Base-by-base conservation (phyloP, 2,329 filamentous ascomycete genomes). In the Aureobasidium uvarum region DNA sequence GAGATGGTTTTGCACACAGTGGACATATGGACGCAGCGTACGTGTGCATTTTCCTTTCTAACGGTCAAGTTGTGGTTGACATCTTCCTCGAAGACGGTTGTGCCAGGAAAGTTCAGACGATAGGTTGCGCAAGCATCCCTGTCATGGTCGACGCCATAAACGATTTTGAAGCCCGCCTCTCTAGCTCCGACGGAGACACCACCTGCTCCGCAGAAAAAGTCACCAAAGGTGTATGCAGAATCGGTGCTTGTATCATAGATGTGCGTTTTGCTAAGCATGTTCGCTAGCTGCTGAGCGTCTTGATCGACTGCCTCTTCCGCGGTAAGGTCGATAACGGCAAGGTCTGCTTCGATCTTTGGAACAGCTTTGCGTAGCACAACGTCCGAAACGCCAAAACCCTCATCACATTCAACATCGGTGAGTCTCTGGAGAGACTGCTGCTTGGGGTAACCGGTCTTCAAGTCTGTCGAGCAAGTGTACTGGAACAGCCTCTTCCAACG, bases 1-100 rank as follows among this genome's bases (percentile, higher is more conserved):
- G 90, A 93, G 73, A 88, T 93, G 2, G 83, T 85, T 69, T 94
- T 90, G 65, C 92, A 96, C 0, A 91, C 91, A 0, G 90, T 90
- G 0, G 89, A 92, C 0, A 92, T 76, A 68, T 96, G 91, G n/a
- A 25, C 39, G n/a, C 36, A 43, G n/a, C 60, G 46, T 5, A 54
- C 60, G 13, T 63, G 60, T 4, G 36, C 60, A 41, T 54, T 41
- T 20, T 28, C 38, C 6, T 43, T 38, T n/a, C 39, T 36, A 10
- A 10, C 28, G 11, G 38, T 45, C 2, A 63, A 7, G 14, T 36
- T 18, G 48, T 64, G 25, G 41, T 0, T 55, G 23, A 72, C 66
- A 10, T 69, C 62, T 10, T 56, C 65, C 0, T 66, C 28, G 1
- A 67, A 58, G 1, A 72, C 48, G 8, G 72, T 62, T 0, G 71